These are phyloP conservation scores for Lenzites betulinus DNA, from an alignment of 768 basidiomycete species.

Conservation along the genomic window DNA sequence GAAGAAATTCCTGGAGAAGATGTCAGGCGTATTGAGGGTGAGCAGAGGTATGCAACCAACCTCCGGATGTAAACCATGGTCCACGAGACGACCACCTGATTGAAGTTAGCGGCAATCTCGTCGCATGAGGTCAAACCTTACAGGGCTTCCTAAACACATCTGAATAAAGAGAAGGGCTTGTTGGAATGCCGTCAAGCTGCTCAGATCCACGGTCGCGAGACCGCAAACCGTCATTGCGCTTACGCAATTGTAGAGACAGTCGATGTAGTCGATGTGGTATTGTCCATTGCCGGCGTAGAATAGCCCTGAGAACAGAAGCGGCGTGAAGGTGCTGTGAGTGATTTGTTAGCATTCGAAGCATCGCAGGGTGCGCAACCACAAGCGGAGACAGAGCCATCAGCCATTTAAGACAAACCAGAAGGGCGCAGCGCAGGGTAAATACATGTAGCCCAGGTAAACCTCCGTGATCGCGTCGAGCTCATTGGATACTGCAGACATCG, in stretches of 20 bases:
- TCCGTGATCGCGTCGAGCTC: neutral
- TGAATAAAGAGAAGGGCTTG: conserved; percentile 71
- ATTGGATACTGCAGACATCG: neutral
- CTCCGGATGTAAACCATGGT: conserved; percentile 78
- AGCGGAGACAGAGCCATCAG: too few species aligned
- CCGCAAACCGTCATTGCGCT: conserved; percentile 81
- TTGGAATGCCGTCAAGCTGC: conserved; percentile 67
- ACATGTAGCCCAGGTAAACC: neutral
- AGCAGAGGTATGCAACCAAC: conserved; percentile 35
- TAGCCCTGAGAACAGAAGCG: conserved; percentile 76
- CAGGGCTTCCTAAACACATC: conserved; percentile 78
- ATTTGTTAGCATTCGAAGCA: neutral
- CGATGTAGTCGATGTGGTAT: conserved; percentile 71
- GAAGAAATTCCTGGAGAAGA: conserved; percentile 61
- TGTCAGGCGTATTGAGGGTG: neutral
- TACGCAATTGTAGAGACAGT: conserved; percentile 75
- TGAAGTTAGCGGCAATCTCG: neutral
- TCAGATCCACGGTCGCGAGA: conserved; percentile 69
- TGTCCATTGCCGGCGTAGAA: conserved; percentile 83
- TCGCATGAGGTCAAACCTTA: conserved; percentile 38
- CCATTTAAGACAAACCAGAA: too few species aligned
- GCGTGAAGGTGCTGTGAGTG: conserved; percentile 63
- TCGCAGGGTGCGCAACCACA: too few species aligned
- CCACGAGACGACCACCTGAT: conserved; percentile 79
- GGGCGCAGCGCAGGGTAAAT: too few species aligned